phyloP scores from a whole-genome alignment of 768 basidiomycete genomes.

The Leccinum subgranulosum region DNA sequence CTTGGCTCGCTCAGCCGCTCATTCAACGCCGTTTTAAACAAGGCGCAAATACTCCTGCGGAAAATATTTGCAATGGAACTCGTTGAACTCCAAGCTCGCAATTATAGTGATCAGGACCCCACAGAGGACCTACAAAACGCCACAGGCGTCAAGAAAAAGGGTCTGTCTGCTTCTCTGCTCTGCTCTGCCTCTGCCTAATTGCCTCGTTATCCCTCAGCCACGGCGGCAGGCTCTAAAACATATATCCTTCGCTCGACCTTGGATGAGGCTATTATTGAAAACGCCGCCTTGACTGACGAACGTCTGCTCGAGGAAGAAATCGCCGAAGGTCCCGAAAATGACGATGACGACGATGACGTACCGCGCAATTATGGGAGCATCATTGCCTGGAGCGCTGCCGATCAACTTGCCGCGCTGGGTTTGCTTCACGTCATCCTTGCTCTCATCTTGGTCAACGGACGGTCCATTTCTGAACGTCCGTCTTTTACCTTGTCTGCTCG shows the following conservation, averaged over 20 bases:
- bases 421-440: slow-evolving; percentile 79
- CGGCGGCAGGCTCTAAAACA: slow-evolving; percentile 63
- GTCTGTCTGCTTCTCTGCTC: slow-evolving; percentile 30
- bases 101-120: slow-evolving; percentile 23
- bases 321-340: slow-evolving; percentile 44
- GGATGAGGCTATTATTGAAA: slow-evolving; percentile 56
- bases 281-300: slow-evolving; percentile 50
- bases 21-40: slow-evolving; percentile 62
- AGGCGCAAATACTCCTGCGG: slow-evolving; percentile 62
- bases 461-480: slow-evolving; percentile 70
- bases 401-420: slow-evolving; percentile 35
- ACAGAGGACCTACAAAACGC: slow-evolving; percentile 47
- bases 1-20: slow-evolving; percentile 47
- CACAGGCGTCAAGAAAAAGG: slow-evolving; percentile 65
- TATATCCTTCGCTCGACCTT: slow-evolving; percentile 83
- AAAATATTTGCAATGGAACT: slow-evolving; percentile 82
- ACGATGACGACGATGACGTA: slow-evolving; percentile 48
- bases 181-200: neutral
- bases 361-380: slow-evolving; percentile 61
- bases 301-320: slow-evolving; percentile 47
- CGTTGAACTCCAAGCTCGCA: slow-evolving; percentile 68
- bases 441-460: slow-evolving; percentile 78
- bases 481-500: neutral
- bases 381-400: slow-evolving; percentile 60
- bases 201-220: slow-evolving; percentile 25